Evolutionary conservation across 2,329 filamentous ascomycete genomes (phyloP).

Genomic region (Endothia cerciana): DNA sequence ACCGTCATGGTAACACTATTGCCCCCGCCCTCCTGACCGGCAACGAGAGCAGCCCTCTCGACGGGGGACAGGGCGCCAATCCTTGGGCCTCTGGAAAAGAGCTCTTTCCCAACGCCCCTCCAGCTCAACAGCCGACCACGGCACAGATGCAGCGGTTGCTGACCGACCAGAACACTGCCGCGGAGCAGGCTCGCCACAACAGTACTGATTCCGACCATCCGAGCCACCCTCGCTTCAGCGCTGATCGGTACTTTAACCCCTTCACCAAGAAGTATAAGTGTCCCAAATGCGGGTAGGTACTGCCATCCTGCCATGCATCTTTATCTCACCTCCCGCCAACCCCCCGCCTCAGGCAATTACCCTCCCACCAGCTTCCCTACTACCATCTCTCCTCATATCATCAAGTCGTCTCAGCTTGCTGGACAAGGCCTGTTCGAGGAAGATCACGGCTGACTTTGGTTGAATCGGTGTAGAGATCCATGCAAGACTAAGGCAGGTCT

Average conservation of each 20-base stretch:
- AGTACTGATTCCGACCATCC: slow-evolving; percentile 46
- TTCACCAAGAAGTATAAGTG: slow-evolving; percentile 54
- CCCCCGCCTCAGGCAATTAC: too few species aligned
- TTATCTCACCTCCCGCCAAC: neutral
- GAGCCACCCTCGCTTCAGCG: slow-evolving; percentile 49
- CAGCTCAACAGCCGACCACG: too few species aligned
- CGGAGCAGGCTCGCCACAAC: neutral
- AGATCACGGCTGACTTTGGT: slow-evolving; percentile 24
- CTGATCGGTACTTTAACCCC: slow-evolving; percentile 49
- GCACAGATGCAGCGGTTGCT: slow-evolving; percentile 27
- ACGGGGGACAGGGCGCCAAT: too few species aligned
- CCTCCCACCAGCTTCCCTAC: neutral
- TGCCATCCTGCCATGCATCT: neutral
- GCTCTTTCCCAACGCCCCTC: too few species aligned
- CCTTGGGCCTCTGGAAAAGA: too few species aligned
- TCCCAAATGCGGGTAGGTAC: slow-evolving; percentile 59
- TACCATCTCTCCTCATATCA: too few species aligned
- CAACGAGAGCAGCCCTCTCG: slow-evolving; percentile 25
- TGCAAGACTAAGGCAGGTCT: slow-evolving; percentile 42
- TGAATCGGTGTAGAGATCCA: slow-evolving; percentile 41
- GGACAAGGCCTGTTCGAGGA: neutral
- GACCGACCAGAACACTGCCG: slow-evolving; percentile 2
- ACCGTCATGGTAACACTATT: slow-evolving; percentile 30
- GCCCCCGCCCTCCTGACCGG: slow-evolving; percentile 28
- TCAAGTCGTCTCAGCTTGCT: neutral